Evolutionary conservation across 495 filamentous ascomycete genomes (phyloP).

Genomic region (Niebla homalea): DNA sequence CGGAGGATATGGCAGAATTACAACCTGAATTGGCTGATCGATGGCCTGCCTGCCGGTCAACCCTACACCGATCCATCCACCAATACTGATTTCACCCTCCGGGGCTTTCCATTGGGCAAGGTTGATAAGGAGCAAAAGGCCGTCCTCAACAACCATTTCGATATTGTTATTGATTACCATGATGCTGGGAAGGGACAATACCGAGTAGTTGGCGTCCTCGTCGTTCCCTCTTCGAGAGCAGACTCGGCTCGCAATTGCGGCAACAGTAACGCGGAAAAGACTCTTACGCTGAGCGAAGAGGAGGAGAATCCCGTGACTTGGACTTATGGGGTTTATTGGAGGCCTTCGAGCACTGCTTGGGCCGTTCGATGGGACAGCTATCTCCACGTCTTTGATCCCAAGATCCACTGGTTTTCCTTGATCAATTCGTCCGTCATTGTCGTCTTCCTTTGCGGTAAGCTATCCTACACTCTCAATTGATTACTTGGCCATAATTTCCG

Average conservation of each 20-base stretch:
- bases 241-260: constrained; percentile 44
- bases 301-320: constrained; percentile 60
- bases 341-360: constrained; percentile 65
- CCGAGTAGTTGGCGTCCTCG: constrained; percentile 81
- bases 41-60: constrained; percentile 84
- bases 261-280: constrained; percentile 9
- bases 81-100: constrained; percentile 63
- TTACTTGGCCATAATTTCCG: neutral
- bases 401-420: constrained; percentile 96
- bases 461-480: neutral
- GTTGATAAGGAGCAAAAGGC: constrained; percentile 41
- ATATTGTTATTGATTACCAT: constrained; percentile 91
- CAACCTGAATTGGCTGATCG: constrained; percentile 88
- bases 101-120: constrained; percentile 75
- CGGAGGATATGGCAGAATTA: constrained; percentile 65
- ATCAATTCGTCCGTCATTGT: constrained; percentile 92
- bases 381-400: constrained; percentile 85
- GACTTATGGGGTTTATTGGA: constrained; percentile 88
- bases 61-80: constrained; percentile 59
- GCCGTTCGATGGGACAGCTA: constrained; percentile 98
- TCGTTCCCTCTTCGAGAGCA: constrained; percentile 60
- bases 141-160: constrained; percentile 80
- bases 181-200: constrained; percentile 52
- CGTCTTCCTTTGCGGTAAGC: constrained; percentile 60
- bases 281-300: constrained; percentile 51